Percentiles rank a stretch among this genome's conserved stretches.
phyloP scores from a whole-genome alignment of 148 eudicot species.

The Polygonum maritimum region DNA sequence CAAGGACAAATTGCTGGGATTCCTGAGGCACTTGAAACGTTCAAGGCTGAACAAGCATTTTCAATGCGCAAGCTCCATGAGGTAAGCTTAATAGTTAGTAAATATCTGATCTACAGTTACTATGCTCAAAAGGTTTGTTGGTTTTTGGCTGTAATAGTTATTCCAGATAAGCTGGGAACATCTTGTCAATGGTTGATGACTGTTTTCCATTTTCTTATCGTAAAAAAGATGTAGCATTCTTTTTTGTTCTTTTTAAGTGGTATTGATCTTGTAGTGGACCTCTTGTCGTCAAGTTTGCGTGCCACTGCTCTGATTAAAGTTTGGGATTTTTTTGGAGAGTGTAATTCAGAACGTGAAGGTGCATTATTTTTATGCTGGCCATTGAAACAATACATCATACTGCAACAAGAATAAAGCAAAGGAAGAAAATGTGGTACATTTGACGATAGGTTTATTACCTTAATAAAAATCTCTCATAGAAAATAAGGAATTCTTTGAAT shows the following conservation, averaged over 20 bases:
- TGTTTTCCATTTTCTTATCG: not conserved
- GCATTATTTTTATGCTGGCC: not conserved
- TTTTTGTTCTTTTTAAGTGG: not conserved
- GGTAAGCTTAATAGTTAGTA: conserved; percentile 23
- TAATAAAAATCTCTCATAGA: not conserved
- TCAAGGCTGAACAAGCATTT: conserved; percentile 75
- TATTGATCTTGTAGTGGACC: not conserved
- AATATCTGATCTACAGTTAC: not conserved
- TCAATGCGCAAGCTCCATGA: conserved; percentile 48
- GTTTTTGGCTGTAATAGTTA: not conserved
- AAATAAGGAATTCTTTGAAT: not conserved
- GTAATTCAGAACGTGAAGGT: not conserved
- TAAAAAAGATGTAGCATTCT: not conserved
- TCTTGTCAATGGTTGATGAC: not conserved
- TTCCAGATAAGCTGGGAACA: not conserved
- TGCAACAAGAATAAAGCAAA: not conserved
- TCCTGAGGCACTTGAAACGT: conserved; percentile 57
- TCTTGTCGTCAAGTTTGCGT: not conserved
- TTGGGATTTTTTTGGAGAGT: not conserved
- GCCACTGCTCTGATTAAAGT: not conserved
- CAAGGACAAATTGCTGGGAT: conserved; percentile 85
- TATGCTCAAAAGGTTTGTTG: not conserved
- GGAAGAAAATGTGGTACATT: not conserved
- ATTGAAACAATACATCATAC: not conserved
- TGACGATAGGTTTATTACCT: not conserved